Evolutionary conservation across 495 filamentous ascomycete genomes (phyloP).

Genomic region (Hyaloscypha hepaticicola): DNA sequence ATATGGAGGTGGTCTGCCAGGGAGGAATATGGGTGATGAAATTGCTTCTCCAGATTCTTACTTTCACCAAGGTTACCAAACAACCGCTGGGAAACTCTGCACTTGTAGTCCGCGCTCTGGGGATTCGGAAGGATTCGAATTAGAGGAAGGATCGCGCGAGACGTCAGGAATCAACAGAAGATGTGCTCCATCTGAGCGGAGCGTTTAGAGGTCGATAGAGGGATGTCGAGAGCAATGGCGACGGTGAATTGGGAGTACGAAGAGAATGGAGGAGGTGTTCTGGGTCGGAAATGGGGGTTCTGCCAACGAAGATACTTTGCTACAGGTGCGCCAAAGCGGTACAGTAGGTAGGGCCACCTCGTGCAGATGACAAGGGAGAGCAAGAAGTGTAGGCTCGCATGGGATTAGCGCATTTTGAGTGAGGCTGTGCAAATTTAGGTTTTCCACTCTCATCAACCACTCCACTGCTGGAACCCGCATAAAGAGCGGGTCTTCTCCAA

Average conservation of each 20-base stretch:
- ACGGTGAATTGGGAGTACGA: not conserved
- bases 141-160: not conserved
- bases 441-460: not conserved
- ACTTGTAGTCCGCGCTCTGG: slow-evolving; percentile 1
- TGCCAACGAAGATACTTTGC: not conserved
- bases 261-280: not conserved
- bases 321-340: not conserved
- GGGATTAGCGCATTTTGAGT: not conserved
- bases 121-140: slow-evolving; percentile 1
- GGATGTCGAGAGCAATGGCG: not conserved
- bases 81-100: slow-evolving; percentile 16
- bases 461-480: not conserved
- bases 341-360: not conserved
- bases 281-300: not conserved
- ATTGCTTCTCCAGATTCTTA: slow-evolving; percentile 12
- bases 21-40: not conserved
- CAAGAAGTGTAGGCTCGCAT: too few species aligned
- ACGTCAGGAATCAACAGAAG: not conserved
- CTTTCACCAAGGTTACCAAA: slow-evolving; percentile 17
- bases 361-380: not conserved
- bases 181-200: not conserved
- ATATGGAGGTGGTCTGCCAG: not conserved
- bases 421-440: slow-evolving; percentile 16
- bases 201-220: not conserved
- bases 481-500: not conserved